These are phyloP conservation scores for Monosporozyma aerobia DNA, from an alignment of 805 yeast species.

Conservation along the genomic window DNA sequence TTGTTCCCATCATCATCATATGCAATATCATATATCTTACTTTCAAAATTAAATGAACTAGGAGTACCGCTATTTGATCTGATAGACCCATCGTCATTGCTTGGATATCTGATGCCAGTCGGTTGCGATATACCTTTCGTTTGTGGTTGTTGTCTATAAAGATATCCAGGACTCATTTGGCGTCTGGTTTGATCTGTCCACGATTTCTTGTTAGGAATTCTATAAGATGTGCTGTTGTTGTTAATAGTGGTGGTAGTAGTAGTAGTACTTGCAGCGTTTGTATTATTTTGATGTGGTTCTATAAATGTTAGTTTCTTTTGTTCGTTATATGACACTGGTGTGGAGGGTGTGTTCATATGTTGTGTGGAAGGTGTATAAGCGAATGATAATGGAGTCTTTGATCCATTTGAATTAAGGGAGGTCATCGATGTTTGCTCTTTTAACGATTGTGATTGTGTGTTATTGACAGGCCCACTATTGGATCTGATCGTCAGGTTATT, in stretches of 20 bases:
- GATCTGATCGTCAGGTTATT: slow-evolving; percentile 1
- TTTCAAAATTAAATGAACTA: slow-evolving; percentile 29
- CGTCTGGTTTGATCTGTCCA: slow-evolving; percentile 7
- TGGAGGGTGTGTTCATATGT: slow-evolving; percentile 17
- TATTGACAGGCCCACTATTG: not conserved
- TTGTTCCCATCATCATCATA: slow-evolving; percentile 6
- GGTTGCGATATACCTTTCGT: not conserved
- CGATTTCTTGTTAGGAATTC: slow-evolving; percentile 2
- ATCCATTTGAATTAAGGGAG: slow-evolving; percentile 20
- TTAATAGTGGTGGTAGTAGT: not conserved
- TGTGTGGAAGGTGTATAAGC: slow-evolving; percentile 18
- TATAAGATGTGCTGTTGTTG: not conserved
- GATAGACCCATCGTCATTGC: slow-evolving; percentile 3
- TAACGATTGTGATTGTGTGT: slow-evolving; percentile 17
- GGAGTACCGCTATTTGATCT: slow-evolving; percentile 6
- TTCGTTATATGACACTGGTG: slow-evolving; percentile 13
- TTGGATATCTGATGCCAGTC: not conserved
- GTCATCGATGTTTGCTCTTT: slow-evolving; percentile 20
- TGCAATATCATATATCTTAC: slow-evolving; percentile 32
- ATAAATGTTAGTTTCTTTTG: slow-evolving; percentile 6
- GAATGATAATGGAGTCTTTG: slow-evolving; percentile 22
- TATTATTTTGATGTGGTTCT: slow-evolving; percentile 3
- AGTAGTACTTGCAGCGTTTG: slow-evolving; percentile 1
- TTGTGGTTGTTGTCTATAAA: slow-evolving; percentile 6
- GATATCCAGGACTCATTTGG: slow-evolving; percentile 10